Percentiles rank a stretch among this genome's conserved stretches.
Evolutionary conservation across 805 yeast species (phyloP).

Genomic region (Metschnikowia peoriensis): DNA sequence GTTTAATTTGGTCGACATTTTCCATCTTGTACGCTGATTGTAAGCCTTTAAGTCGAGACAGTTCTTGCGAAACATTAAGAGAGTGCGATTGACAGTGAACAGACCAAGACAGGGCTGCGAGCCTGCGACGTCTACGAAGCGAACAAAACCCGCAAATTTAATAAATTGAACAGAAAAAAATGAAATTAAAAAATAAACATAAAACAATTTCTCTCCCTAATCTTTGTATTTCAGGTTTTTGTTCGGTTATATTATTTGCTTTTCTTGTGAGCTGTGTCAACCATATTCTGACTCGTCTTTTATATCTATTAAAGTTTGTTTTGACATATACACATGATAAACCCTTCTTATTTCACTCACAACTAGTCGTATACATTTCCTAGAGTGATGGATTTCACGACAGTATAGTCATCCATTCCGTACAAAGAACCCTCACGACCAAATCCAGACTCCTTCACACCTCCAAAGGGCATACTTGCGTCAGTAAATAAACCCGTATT

Average conservation of each 20-base stretch:
- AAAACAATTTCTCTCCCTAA: no score
- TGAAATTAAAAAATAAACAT: no score
- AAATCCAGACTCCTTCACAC: slow-evolving; percentile 64
- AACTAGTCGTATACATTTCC: slow-evolving; percentile 35
- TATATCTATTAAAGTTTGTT: no score
- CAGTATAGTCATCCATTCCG: slow-evolving; percentile 62
- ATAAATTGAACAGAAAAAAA: no score
- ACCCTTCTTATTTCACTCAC: not conserved
- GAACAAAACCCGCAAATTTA: not conserved
- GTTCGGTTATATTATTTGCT: not conserved
- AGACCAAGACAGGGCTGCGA: not conserved
- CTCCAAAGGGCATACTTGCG: slow-evolving; percentile 57
- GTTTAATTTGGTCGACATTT: slow-evolving; percentile 6
- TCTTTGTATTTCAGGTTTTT: not conserved
- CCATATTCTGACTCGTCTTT: not conserved
- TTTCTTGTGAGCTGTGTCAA: not conserved
- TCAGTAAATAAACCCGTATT: slow-evolving; percentile 60
- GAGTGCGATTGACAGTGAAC: not conserved
- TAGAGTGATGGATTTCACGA: slow-evolving; percentile 49
- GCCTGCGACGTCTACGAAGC: not conserved
- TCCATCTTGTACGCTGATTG: slow-evolving; percentile 5
- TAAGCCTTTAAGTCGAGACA: not conserved
- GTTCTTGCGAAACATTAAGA: not conserved
- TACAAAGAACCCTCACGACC: slow-evolving; percentile 67
- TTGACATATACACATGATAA: not conserved